Evolutionary conservation across 1,284 basidiomycete species (phyloP), one percentile per base, ranked within the genome.

Genomic region (Salmacisia buchloeana): DNA sequence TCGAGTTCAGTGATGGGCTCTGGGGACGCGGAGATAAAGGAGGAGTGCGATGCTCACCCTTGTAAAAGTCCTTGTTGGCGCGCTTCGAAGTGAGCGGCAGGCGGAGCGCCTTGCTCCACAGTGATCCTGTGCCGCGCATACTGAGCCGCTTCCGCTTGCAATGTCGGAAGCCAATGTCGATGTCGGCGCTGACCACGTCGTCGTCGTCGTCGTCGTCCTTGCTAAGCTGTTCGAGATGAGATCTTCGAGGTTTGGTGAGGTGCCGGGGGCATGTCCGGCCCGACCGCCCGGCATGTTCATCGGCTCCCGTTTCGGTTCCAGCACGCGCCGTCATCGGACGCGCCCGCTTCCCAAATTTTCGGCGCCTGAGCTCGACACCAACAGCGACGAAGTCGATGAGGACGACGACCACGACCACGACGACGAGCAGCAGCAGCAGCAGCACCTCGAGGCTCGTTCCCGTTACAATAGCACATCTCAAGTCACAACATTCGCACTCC

Each of bases 61-160:
- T 79, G 72, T 76, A 79, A 62, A 78, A 79, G 60, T 79, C 76
- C 54, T 73, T 74, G 62, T 79, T 79, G 10, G 67, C 77, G 59
- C 73, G 74, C 46, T 79, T 79, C 3, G 76, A 78, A 57, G 58
- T 77, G 58, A 79, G 69, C 33, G 77, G 76, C 39, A 79, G 65
- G 18, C 77, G 69, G 43, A 72, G 72, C 54, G 77, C 77, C 58
- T 79, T 79, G 61, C 72, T 74, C 62, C 61, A 69, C 6, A 69
- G 64, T 1, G 65, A 41, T 33, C 66, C 63, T 9, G 76, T 73
- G 18, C 76, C 68, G 21, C 72, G 71, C 66, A 79, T 69, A 70
- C 69, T 77, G 46, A 25, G 27, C 9, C 4, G 29, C 23, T 9
- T 54, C 29, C 9, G 31, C 12, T 25, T 33, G 29, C 1, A 23